Percentiles rank a stretch among this genome's conserved stretches.
These are phyloP conservation scores for Dipodascus geniculatus DNA, from an alignment of 805 yeast genomes.

Conservation along the genomic window DNA sequence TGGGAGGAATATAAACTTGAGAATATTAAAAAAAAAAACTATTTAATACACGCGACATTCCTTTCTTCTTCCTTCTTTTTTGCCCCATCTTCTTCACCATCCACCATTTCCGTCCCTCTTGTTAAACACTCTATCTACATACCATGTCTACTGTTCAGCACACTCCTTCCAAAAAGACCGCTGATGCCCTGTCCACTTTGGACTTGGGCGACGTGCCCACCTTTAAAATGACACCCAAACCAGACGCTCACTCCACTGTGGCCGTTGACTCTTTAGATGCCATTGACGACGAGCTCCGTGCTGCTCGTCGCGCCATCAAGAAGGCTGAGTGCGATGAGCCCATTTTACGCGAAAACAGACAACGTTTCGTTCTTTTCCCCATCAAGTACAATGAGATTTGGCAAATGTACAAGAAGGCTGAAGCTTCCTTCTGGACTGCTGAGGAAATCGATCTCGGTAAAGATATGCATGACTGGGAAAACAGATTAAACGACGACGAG, in stretches of 20 bases:
- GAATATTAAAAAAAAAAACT: background rate
- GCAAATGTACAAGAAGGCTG: slow-evolving; percentile 98
- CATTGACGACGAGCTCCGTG: background rate
- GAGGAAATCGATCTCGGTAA: slow-evolving; percentile 95
- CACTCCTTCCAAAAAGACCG: slow-evolving; percentile 60
- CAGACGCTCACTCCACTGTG: slow-evolving; percentile 33
- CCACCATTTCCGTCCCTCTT: no score
- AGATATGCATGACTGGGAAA: slow-evolving; percentile 88
- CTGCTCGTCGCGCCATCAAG: slow-evolving; percentile 37
- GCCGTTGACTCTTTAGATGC: slow-evolving; percentile 25
- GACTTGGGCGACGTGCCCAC: slow-evolving; percentile 29
- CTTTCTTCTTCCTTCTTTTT: background rate
- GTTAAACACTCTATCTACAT: no score
- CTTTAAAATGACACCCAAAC: slow-evolving; percentile 25
- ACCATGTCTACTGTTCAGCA: slow-evolving; percentile 18
- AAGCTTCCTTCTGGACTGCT: slow-evolving; percentile 99
- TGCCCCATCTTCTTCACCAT: no score
- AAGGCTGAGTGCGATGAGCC: slow-evolving; percentile 83
- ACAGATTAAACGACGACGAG: slow-evolving; percentile 79
- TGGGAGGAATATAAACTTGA: background rate
- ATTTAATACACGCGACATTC: background rate
- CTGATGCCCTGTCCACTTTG: slow-evolving; percentile 41
- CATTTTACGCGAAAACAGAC: slow-evolving; percentile 67
- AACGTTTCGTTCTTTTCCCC: slow-evolving; percentile 89
- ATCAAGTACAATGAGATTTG: slow-evolving; percentile 95